Conservation (phyloP, 2,329 filamentous ascomycete species). For the Amesomyces nigricolor region DNA sequence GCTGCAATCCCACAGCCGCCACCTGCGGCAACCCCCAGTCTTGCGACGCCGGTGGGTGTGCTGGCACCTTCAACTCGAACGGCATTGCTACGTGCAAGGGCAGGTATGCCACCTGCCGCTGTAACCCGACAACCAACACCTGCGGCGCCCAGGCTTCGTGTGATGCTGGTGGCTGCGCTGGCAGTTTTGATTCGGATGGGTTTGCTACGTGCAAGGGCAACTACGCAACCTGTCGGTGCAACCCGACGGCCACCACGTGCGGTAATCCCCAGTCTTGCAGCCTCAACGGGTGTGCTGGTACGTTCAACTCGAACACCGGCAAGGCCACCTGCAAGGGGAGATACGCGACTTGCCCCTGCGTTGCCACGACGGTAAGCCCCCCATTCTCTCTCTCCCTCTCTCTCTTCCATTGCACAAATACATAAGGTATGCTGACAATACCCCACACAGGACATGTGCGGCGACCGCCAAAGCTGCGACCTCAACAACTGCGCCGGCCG, state of each 20-base stretch:
- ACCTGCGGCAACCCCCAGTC: too few species aligned
- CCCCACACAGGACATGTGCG: neutral
- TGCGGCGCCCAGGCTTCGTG: too few species aligned
- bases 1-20: neutral
- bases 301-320: neutral
- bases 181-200: too few species aligned
- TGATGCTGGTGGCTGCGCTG: too few species aligned
- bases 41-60: neutral
- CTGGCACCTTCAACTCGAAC: conserved; percentile 2
- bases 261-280: neutral
- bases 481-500: conserved; percentile 3
- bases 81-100: neutral
- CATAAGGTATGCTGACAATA: too few species aligned
- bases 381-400: too few species aligned
- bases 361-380: neutral
- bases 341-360: neutral
- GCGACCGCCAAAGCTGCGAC: conserved; percentile 5
- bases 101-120: neutral
- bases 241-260: neutral
- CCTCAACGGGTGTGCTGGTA: neutral
- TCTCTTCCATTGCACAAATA: too few species aligned
- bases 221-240: neutral
- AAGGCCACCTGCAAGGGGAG: neutral
- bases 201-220: neutral
- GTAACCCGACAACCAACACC: neutral